phyloP scores from a whole-genome alignment of 352 stramenopile genomes.

The Pythium folliculosum region DNA sequence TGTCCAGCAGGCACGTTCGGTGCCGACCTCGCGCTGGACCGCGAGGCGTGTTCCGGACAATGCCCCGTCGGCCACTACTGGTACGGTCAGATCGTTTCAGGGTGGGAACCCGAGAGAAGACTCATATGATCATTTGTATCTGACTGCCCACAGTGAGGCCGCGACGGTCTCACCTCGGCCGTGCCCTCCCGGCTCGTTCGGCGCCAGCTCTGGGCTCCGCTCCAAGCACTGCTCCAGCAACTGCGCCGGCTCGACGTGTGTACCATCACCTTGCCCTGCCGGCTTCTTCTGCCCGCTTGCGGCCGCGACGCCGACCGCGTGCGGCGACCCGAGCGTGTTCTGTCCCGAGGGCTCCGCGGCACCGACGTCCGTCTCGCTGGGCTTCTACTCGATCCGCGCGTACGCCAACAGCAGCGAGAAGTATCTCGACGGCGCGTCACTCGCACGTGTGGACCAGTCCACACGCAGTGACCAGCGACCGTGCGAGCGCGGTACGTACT shows the following conservation, averaged over 20 bases:
- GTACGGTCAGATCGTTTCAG: constrained; percentile 28
- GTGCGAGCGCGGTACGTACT: constrained; percentile 67
- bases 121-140: background rate
- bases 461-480: constrained; percentile 43
- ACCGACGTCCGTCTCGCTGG: constrained; percentile 38
- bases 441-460: constrained; percentile 40
- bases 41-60: constrained; percentile 42
- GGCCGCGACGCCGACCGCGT: constrained; percentile 33
- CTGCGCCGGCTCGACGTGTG: constrained; percentile 42
- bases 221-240: constrained; percentile 47
- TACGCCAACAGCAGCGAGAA: constrained; percentile 27
- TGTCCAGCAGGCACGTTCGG: constrained; percentile 61
- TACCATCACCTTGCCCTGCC: constrained; percentile 48
- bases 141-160: constrained; percentile 27
- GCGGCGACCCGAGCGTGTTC: constrained; percentile 41
- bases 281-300: constrained; percentile 64
- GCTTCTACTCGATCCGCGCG: constrained; percentile 67
- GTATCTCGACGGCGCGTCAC: constrained; percentile 43
- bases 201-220: constrained; percentile 36
- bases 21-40: constrained; percentile 32
- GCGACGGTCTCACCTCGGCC: constrained; percentile 39
- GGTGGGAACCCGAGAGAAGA: too few species aligned
- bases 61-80: constrained; percentile 64
- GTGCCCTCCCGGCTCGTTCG: constrained; percentile 54
- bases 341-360: constrained; percentile 49